Evolutionary conservation across 2,329 filamentous ascomycete genomes (phyloP), one percentile per base, ranked within the genome.

Genomic region (Penicillium sp.): DNA sequence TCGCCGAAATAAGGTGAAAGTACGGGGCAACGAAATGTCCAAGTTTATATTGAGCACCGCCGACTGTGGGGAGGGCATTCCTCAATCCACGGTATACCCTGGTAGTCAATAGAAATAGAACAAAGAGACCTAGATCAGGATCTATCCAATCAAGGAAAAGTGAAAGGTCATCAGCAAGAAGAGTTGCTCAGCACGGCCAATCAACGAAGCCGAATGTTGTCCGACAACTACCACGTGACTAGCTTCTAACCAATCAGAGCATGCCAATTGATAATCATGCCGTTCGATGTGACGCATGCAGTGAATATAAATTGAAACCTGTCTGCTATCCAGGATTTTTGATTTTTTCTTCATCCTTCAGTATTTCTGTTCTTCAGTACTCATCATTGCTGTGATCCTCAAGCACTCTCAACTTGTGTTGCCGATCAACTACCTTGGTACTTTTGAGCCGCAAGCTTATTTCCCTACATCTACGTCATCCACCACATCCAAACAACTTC

Each of bases 251-350:
- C 61, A 67, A 67, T 60, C 53, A 66, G n/a, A n/a, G 24, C 0
- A 1, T n/a, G 29, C 38, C 3, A 24, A 62, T 66, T 66, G 54
- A 35, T 62, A 65, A 67, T 60, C 56, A 50, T 35, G 27, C 45
- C 46, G 46, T 13, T 42, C 27, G 31, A 27, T 28, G 47, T 54
- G 50, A 57, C 52, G 58, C 49, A 59, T 62, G 15, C 50, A 50
- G 25, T 32, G 39, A 38, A 25, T 47, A 47, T 47, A 47, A 44
- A 49, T 9, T 33, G 12, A 23, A 13, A 28, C 31, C 27, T 33
- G 28, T 42, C 40, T 20, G 33, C 15, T 20, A 20, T 2, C 8
- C 2, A 18, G 15, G 15, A 18, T 18, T 18, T 20, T 20, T 18
- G 18, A 3, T 37, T 20, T 37, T 12, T 9, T 10, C 33, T 20